phyloP scores from a whole-genome alignment of 176 grass and related monocot species.

The Bolboschoenus planiculmis region DNA sequence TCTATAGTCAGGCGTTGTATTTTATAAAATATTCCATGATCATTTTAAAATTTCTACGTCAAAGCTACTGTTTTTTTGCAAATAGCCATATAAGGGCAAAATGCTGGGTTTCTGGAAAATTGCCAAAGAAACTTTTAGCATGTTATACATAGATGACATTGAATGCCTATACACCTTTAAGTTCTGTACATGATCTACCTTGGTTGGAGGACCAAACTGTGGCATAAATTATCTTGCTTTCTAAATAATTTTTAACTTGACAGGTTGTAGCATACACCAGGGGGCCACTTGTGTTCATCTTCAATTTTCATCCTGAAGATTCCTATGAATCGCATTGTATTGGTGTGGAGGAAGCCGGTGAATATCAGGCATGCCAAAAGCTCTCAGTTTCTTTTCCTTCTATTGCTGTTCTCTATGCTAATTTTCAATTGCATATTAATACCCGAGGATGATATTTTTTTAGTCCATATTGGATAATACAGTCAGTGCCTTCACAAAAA shows the following conservation, averaged over 20 bases:
- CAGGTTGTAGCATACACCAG: conserved; percentile 77
- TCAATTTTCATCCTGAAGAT: conserved; percentile 77
- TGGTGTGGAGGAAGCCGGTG: conserved; percentile 94
- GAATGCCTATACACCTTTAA: not conserved
- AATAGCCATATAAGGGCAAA: not conserved
- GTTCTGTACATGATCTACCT: not conserved
- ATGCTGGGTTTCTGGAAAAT: not conserved
- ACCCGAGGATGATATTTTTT: not conserved
- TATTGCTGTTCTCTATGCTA: not conserved
- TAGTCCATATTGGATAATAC: not conserved
- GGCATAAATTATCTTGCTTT: not conserved
- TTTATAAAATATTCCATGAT: not conserved
- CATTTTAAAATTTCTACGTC: not conserved
- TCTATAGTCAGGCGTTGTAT: not conserved
- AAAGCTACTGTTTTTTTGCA: not conserved
- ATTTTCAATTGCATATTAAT: not conserved
- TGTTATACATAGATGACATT: not conserved
- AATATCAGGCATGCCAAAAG: conserved; percentile 51
- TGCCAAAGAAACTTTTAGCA: not conserved
- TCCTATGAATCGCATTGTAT: conserved; percentile 47
- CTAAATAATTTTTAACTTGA: not conserved
- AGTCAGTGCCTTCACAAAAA: not conserved
- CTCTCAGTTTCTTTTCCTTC: conserved; percentile 4
- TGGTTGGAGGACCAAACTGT: not conserved
- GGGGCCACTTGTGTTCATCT: conserved; percentile 68